Conservation (phyloP, 225 moss, liverwort and hornwort genomes). For the Sphagnum tenellum region DNA sequence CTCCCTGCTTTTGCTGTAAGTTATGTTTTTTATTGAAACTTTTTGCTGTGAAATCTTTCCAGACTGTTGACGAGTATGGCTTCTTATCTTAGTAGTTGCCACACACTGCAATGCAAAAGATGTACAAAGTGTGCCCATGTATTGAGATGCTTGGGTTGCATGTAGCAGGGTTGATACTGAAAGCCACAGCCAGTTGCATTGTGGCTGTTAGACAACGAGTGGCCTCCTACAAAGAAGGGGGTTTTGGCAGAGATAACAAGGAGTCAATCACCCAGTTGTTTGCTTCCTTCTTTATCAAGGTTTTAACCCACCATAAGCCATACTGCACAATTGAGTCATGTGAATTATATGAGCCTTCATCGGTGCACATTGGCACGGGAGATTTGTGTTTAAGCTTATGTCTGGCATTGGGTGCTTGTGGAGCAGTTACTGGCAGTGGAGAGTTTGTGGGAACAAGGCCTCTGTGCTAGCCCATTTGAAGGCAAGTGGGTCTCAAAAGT, state of each 20-base stretch:
- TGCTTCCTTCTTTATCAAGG: conserved; percentile 90
- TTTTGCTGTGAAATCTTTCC: too few species aligned
- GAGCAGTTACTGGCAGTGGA: conserved; percentile 77
- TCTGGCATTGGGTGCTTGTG: conserved; percentile 1
- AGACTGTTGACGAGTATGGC: too few species aligned
- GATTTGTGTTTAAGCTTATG: too few species aligned
- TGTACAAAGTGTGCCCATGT: too few species aligned
- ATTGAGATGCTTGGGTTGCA: conserved; percentile 19
- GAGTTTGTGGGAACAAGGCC: conserved; percentile 86
- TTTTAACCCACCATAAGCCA: conserved; percentile 2
- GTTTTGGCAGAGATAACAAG: conserved; percentile 67
- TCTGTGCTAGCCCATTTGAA: conserved; percentile 86
- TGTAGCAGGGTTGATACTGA: conserved; percentile 73
- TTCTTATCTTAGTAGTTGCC: too few species aligned
- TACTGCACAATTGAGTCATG: too few species aligned
- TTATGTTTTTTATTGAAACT: too few species aligned
- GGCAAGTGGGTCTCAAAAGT: conserved; percentile 91
- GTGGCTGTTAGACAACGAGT: conserved; percentile 58
- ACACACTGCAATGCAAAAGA: too few species aligned
- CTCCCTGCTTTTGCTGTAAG: conserved; percentile 1
- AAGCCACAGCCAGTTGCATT: conserved; percentile 48
- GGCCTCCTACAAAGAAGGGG: conserved; percentile 25
- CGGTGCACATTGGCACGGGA: too few species aligned
- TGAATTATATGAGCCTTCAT: too few species aligned
- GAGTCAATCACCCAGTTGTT: conserved; percentile 76